These are phyloP conservation scores for Populus tomentosa DNA, from an alignment of 441 rosid genomes.

Conservation along the genomic window DNA sequence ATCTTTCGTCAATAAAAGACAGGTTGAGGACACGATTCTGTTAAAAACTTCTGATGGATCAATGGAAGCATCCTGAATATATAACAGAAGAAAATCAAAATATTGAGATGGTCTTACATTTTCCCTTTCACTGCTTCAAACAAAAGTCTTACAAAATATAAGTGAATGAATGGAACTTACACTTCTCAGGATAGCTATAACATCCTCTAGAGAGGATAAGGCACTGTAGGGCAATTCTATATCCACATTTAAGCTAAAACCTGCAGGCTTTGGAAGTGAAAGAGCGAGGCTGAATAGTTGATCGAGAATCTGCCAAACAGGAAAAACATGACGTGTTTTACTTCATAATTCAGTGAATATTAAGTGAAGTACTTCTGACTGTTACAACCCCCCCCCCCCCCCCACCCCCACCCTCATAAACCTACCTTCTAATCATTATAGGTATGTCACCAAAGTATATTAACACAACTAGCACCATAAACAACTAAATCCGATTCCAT, in stretches of 20 bases:
- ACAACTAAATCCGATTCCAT: conserved; percentile 18
- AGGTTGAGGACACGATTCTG: conserved; percentile 84
- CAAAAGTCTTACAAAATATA: conserved; percentile 5
- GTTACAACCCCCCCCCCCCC: neutral
- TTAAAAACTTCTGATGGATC: conserved; percentile 99
- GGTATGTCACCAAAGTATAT: conserved; percentile 6
- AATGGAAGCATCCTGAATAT: conserved; percentile 93
- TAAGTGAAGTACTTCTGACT: neutral
- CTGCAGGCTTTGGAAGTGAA: conserved; percentile 80
- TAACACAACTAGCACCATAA: conserved; percentile 1
- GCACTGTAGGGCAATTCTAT: conserved; percentile 78
- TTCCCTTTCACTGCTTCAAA: conserved; percentile 14
- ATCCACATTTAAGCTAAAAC: conserved; percentile 48
- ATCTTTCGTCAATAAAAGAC: conserved; percentile 65
- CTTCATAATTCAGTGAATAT: conserved; percentile 5
- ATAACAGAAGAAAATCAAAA: neutral
- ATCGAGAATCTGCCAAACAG: conserved; percentile 72
- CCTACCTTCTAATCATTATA: conserved; percentile 6
- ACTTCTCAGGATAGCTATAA: conserved; percentile 90
- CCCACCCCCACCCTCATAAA: no score
- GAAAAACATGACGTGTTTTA: conserved; percentile 10
- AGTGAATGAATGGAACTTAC: conserved; percentile 40
- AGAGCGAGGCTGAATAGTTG: conserved; percentile 93
- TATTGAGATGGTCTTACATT: neutral
- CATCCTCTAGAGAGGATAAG: conserved; percentile 96